Conservation (phyloP, 768 basidiomycete species). For the Plicaturopsis crispa region DNA sequence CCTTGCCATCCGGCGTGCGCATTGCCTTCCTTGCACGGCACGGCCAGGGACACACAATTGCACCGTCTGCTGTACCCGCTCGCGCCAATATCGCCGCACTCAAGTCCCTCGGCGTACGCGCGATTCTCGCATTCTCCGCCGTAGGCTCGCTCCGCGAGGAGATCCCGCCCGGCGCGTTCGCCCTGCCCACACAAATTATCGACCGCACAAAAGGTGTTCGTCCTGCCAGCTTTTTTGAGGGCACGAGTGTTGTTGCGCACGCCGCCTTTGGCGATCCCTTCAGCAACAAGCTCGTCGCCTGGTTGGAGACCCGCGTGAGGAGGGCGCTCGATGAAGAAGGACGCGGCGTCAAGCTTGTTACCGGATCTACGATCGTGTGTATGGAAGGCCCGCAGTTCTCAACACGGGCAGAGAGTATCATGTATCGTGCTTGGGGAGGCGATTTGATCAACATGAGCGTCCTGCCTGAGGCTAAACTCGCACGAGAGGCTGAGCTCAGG, state of each 20-base stretch:
- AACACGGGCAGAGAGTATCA: constrained; percentile 90
- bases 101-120: constrained; percentile 85
- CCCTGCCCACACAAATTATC: constrained; percentile 87
- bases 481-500: constrained; percentile 92
- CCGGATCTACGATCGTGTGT: constrained; percentile 81
- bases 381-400: constrained; percentile 99
- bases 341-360: constrained; percentile 61
- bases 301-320: constrained; percentile 60
- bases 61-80: constrained; percentile 73
- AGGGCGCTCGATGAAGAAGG: constrained; percentile 56
- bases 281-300: constrained; percentile 49
- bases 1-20: constrained; percentile 72
- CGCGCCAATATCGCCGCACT: constrained; percentile 95
- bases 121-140: constrained; percentile 89
- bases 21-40: constrained; percentile 93
- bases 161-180: constrained; percentile 83
- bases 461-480: constrained; percentile 94
- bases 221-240: constrained; percentile 84
- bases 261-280: constrained; percentile 94
- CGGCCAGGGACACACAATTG: constrained; percentile 70
- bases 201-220: constrained; percentile 94
- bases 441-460: constrained; percentile 98
- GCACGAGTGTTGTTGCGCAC: constrained; percentile 78
- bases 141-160: constrained; percentile 94
- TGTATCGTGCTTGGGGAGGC: constrained; percentile 91